Evolutionary conservation across 2,329 filamentous ascomycete species (phyloP), one percentile per base, ranked within the genome.

Genomic region (Ceratocystis cubensis): DNA sequence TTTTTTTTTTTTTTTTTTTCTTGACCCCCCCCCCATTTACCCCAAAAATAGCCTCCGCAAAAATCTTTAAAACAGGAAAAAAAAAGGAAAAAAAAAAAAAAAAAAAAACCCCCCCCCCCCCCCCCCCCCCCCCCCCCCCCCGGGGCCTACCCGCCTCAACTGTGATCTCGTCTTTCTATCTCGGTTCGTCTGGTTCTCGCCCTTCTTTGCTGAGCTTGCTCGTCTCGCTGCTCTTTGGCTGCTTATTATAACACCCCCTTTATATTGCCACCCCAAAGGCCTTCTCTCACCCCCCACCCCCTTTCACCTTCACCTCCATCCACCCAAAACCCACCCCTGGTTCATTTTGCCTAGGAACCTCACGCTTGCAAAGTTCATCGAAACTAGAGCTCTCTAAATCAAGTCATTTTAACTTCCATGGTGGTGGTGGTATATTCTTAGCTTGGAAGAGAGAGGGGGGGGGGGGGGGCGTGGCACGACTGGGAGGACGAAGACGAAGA

Each of bases 101-200:
- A n/a, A n/a, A n/a, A n/a, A n/a, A n/a, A n/a, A 20, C 20, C 20
- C 20, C 20, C 20, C 20, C 1, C n/a, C n/a, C n/a, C n/a, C n/a
- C n/a, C n/a, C n/a, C 13, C 25, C 53, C 3, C 25, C 25, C 25
- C 33, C 25, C 22, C 13, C 46, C 46, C 17, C 17, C 46, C 7
- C 8, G 8, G 33, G 13, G 8, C 10, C 33, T 37, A 37, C 33
- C 8, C 33, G 33, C 33, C 33, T 37, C 33, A 8, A 3, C 53
- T 57, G 53, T 30, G 53, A 57, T 57, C 53, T 57, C 22, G 53
- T 57, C 33, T 50, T 50, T 50, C 46, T 50, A 22, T 50, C 46
- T 50, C 8, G 1, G n/a, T 22, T n/a, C 22, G 2, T 57, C 50
- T 56, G 20, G n/a, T 22, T 57, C 17, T 13, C 17, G 53, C 15